Evolutionary conservation across 495 filamentous ascomycete genomes (phyloP).

Genomic region (Penicillium argentinense): DNA sequence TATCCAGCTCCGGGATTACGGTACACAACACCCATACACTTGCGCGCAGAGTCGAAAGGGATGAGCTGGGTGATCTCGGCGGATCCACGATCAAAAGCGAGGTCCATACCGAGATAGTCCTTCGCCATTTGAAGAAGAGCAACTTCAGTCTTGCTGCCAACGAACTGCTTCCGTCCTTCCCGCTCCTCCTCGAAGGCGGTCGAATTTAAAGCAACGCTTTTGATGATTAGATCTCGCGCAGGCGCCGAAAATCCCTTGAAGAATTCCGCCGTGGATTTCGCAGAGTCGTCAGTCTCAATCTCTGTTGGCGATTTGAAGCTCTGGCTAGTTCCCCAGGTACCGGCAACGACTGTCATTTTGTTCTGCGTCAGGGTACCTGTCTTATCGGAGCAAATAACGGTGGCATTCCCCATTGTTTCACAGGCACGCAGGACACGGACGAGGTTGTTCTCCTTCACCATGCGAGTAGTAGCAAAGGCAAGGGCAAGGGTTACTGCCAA

Average conservation of each 20-base stretch:
- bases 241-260: conserved; percentile 41
- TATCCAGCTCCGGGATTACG: conserved; percentile 54
- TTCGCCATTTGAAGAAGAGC: conserved; percentile 62
- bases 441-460: conserved; percentile 71
- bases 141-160: conserved; percentile 71
- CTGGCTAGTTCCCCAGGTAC: conserved; percentile 52
- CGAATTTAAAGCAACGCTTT: conserved; percentile 65
- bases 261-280: conserved; percentile 25
- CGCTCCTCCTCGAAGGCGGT: conserved; percentile 65
- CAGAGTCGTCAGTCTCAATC: conserved; percentile 16
- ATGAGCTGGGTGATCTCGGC: conserved; percentile 59
- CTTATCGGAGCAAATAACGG: conserved; percentile 68
- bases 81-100: conserved; percentile 58
- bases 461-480: conserved; percentile 67
- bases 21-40: conserved; percentile 69
- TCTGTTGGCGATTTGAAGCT: conserved; percentile 47
- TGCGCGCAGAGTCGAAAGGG: conserved; percentile 67
- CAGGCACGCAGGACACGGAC: conserved; percentile 65
- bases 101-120: conserved; percentile 61
- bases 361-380: conserved; percentile 70
- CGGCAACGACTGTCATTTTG: conserved; percentile 68
- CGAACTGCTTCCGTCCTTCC: conserved; percentile 55
- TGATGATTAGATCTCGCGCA: conserved; percentile 50
- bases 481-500: conserved; percentile 66
- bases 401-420: conserved; percentile 73